Percentiles rank a stretch among this genome's conserved stretches.
phyloP scores from a whole-genome alignment of 2,329 filamentous ascomycete species.

The Cytospora schulzeri region DNA sequence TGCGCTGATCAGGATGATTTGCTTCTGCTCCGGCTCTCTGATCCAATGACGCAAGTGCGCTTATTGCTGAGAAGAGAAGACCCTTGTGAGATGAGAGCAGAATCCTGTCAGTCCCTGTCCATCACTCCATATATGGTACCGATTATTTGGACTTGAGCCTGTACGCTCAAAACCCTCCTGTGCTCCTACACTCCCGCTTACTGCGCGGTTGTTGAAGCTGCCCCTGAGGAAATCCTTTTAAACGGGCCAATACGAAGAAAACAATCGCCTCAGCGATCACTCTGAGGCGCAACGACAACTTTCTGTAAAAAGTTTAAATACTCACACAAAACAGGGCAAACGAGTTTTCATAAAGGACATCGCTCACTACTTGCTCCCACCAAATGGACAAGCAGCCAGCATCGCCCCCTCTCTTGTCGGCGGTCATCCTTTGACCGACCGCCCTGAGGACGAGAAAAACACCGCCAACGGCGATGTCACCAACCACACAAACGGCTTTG shows the following conservation, averaged over 20 bases:
- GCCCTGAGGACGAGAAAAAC: conserved; percentile 11
- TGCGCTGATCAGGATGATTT: conserved; percentile 2
- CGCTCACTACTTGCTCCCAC: conserved; percentile 85
- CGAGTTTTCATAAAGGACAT: conserved; percentile 98
- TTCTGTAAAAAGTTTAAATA: conserved; percentile 1
- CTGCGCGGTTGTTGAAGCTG: conserved; percentile 31
- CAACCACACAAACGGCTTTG: conserved; percentile 33
- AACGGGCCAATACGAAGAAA: background rate
- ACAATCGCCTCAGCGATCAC: conserved; percentile 2
- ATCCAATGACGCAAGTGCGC: conserved; percentile 14
- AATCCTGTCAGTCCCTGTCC: background rate
- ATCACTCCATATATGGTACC: background rate
- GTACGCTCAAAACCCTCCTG: conserved; percentile 16
- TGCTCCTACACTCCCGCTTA: conserved; percentile 20
- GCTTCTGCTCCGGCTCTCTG: conserved; percentile 5
- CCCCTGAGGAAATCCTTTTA: background rate
- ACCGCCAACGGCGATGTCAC: conserved; percentile 27
- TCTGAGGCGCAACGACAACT: background rate
- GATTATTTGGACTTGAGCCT: conserved; percentile 7
- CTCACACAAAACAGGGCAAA: conserved; percentile 64
- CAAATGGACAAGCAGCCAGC: conserved; percentile 65
- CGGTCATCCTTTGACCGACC: conserved; percentile 39
- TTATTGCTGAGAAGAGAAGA: background rate
- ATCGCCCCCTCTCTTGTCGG: conserved; percentile 81
- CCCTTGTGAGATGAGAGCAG: background rate